Evolutionary conservation across 2,329 filamentous ascomycete species (phyloP).

Genomic region (Fonsecaea monophora): DNA sequence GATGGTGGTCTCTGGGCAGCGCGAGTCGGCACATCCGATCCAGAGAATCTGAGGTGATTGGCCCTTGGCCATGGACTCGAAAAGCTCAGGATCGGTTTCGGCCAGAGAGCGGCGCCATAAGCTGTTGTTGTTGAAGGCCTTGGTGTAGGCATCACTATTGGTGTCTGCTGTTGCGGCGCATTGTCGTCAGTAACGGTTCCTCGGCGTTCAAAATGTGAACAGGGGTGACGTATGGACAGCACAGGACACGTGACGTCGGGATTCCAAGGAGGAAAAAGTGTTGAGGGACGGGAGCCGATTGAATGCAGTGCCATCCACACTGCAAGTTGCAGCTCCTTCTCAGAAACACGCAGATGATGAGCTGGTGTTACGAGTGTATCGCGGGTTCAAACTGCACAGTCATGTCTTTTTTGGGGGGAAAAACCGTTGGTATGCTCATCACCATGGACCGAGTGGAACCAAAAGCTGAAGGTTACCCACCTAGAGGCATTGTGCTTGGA

Average conservation of each 20-base stretch:
- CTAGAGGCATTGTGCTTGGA: constrained; percentile 27
- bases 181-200: constrained; percentile 4
- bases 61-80: constrained; percentile 69
- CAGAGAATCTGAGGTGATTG: constrained; percentile 72
- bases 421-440: background rate
- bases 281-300: constrained; percentile 10
- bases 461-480: constrained; percentile 15
- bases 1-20: constrained; percentile 82
- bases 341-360: background rate
- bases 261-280: constrained; percentile 9
- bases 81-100: constrained; percentile 67
- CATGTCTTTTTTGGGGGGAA: background rate
- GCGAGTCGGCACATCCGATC: constrained; percentile 87
- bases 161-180: constrained; percentile 5
- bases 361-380: background rate
- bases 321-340: background rate
- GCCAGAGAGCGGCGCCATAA: constrained; percentile 40
- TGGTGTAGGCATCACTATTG: constrained; percentile 33
- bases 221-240: constrained; percentile 1
- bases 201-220: background rate
- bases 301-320: background rate
- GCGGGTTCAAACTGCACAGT: background rate
- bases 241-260: constrained; percentile 3
- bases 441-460: constrained; percentile 1
- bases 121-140: constrained; percentile 41